Base-by-base conservation (phyloP, 208 protist genomes). In the Leishmania arabica region DNA sequence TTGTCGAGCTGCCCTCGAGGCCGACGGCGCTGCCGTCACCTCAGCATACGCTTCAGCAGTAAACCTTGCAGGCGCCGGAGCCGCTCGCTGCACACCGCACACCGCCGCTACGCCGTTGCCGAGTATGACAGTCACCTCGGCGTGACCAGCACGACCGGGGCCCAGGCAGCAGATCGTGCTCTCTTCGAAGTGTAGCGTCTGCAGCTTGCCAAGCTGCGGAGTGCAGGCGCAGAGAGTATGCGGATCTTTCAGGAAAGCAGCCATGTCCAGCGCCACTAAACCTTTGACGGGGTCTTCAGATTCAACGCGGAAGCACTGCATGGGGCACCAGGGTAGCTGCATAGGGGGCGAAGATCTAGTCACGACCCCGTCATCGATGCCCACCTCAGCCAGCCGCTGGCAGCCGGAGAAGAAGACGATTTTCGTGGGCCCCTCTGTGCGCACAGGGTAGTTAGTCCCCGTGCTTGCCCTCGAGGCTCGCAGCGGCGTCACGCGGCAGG, bases 111-210 rank as follows among this genome's bases (percentile, higher is more conserved):
- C 88, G 65, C 85, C 82, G 79, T 88, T 86, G 13, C 88, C 82
- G 49, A 94, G 78, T 31, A 96, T 64, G 66, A 91, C 89, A 15
- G 92, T 86, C 84, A 91, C 85, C 85, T 96, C 92, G 1, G 75
- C 66, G 15, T 73, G 71, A 17, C 82, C 86, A 31, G 56, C 73
- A 21, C 90, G 84, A 0, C 92, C 92, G 21, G 80, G 79, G 2
- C 84, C 83, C 66, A 96, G 64, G 71, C 90, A 87, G 45, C 60
- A 70, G 31, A 94, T 79, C 13, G 42, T 49, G 21, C 79, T 78
- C 15, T 84, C 82, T 6, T 84, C 79, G 82, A 93, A 93, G 71
- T 84, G 78, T 31, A 90, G 77, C 27, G 53, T 72, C 75, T 88
- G 84, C 78, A 89, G 75, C 65, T 84, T 84, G 37, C 78, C 71